Base-by-base conservation (phyloP, 108 stramenopile genomes). In the Mayamaea pseudoterrestris region DNA sequence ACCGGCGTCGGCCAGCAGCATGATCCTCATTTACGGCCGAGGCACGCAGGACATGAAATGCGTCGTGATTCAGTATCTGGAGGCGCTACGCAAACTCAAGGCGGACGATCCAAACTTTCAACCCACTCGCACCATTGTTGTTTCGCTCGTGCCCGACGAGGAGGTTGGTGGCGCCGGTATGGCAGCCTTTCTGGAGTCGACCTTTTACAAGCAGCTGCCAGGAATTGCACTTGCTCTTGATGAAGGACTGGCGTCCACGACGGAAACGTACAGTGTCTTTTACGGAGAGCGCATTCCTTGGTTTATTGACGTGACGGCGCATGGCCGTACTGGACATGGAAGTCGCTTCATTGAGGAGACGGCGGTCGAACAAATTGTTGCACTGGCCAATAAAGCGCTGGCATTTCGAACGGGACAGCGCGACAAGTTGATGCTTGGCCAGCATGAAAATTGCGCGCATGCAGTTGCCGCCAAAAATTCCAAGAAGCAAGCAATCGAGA, bases 1-100 rank as follows among this genome's bases (percentile, higher is more conserved):
- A n/a, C n/a, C n/a, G n/a, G n/a, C n/a, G n/a, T n/a, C n/a, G n/a
- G n/a, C n/a, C n/a, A n/a, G n/a, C n/a, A n/a, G n/a, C n/a, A n/a
- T n/a, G n/a, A 93, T 87, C 5, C 68, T 69, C 22, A 82, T 97
- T 7, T 95, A 90, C 58, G 96, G 93, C 18, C 76, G 93, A 36
- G 96, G 96, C 3, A 62, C 93, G 13, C 94, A 95, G 65, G 93
- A 94, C 63, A 96, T 96, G 95, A 96, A 96, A 55, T 92, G 90
- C 66, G 96, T 97, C 8, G 90, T 88, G 37, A 65, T 91, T 6
- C 96, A 97, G 63, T 97, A 97, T 56, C 73, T 97, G 26, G 83
- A 82, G 50, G 90, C 91, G 9, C 55, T 96, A 32, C 58, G 68
- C 3, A 56, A 61, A 27, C 29, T 78, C 17, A 37, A 56, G 18